Percentiles rank a stretch among this genome's conserved stretches.
Conservation (phyloP, 2,329 filamentous ascomycete genomes). For the Pseudopyricularia javanii region DNA sequence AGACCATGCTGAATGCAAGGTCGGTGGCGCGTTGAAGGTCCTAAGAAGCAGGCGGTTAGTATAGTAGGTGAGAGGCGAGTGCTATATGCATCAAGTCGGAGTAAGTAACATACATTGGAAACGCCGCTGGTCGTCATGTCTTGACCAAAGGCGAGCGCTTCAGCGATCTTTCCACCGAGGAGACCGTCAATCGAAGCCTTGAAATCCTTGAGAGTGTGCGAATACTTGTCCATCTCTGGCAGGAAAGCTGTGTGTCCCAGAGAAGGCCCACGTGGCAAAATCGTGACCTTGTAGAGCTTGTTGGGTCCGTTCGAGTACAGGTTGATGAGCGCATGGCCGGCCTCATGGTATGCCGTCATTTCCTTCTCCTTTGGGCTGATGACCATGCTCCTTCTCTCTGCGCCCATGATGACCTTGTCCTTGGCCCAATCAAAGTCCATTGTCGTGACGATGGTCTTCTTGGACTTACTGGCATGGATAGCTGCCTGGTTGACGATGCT, state of each 20-base stretch:
- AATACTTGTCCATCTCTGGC: constrained; percentile 87
- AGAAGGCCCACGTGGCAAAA: constrained; percentile 78
- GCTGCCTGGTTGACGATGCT: constrained; percentile 96
- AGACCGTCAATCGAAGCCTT: constrained; percentile 58
- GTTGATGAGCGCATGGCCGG: constrained; percentile 83
- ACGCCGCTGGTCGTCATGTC: constrained; percentile 87
- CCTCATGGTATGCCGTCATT: constrained; percentile 95
- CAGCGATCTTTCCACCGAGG: constrained; percentile 64
- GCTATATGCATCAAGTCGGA: no score
- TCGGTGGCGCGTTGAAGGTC: constrained; percentile 76
- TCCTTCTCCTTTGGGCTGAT: constrained; percentile 91
- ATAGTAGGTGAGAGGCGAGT: no score
- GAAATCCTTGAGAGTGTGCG: constrained; percentile 74
- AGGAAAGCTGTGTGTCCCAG: constrained; percentile 81
- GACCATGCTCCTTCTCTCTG: constrained; percentile 79
- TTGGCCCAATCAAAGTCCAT: constrained; percentile 93
- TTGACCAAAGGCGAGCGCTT: constrained; percentile 82
- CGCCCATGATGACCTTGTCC: constrained; percentile 95
- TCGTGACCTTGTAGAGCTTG: constrained; percentile 92
- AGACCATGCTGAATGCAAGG: constrained; percentile 79
- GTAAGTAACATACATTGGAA: constrained; percentile 46
- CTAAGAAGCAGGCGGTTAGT: constrained; percentile 23
- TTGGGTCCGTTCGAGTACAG: constrained; percentile 65
- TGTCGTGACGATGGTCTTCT: constrained; percentile 61
- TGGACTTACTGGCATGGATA: constrained; percentile 82